Conservation (phyloP, 2,329 filamentous ascomycete species). For the Paecilomyces dactylethromorphus region DNA sequence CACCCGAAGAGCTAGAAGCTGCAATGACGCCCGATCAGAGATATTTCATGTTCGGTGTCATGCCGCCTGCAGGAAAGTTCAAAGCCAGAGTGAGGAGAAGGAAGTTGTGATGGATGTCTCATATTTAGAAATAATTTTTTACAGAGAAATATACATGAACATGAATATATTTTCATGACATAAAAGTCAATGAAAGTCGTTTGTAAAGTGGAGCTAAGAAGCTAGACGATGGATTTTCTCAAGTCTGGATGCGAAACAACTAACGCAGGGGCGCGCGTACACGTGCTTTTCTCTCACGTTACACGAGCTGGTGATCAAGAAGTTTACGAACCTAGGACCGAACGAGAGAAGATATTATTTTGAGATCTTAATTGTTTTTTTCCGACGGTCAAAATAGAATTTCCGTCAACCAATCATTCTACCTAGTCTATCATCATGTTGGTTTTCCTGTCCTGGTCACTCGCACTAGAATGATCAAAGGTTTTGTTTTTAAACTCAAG, state of each 20-base stretch:
- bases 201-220: too few species aligned
- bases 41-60: neutral
- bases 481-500: neutral
- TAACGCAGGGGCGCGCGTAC: too few species aligned
- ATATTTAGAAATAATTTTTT: neutral
- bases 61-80: neutral
- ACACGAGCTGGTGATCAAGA: too few species aligned
- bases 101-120: neutral
- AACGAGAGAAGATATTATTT: neutral
- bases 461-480: neutral
- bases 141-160: neutral
- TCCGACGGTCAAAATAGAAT: neutral
- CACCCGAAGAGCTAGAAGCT: neutral
- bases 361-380: neutral
- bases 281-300: too few species aligned
- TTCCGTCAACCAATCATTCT: neutral
- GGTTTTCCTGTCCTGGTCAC: neutral
- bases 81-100: neutral
- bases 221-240: too few species aligned
- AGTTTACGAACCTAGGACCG: neutral
- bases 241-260: too few species aligned
- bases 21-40: neutral
- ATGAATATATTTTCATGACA: neutral
- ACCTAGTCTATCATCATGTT: neutral
- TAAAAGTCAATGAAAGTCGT: neutral